Evolutionary conservation across 768 basidiomycete species (phyloP).

Genomic region (Suillus variegatus): DNA sequence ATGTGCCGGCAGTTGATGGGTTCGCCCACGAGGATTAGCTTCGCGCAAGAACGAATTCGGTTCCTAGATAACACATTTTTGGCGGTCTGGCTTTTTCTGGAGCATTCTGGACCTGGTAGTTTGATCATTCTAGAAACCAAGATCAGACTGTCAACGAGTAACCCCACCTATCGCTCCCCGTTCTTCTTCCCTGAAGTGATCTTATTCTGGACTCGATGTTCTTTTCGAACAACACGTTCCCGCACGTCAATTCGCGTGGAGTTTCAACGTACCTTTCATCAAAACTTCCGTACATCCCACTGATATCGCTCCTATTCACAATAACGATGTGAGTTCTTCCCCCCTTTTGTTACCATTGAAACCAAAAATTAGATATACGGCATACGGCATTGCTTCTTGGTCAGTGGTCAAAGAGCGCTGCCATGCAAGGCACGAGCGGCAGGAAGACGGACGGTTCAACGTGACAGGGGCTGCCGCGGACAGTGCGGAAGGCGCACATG

Average conservation of each 20-base stretch:
- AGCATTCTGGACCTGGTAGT: constrained; percentile 27
- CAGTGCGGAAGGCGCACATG: no score
- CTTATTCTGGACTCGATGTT: constrained; percentile 25
- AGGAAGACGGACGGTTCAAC: no score
- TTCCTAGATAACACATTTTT: constrained; percentile 11
- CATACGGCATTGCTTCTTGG: no score
- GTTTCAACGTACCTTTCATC: no score
- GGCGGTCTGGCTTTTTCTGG: constrained; percentile 24
- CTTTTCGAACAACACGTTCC: constrained; percentile 32
- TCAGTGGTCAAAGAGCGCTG: no score
- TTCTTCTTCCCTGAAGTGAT: neutral
- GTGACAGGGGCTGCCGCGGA: no score
- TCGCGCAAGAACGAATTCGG: neutral
- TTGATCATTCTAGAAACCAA: constrained; percentile 26
- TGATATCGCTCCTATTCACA: no score
- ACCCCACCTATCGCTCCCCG: neutral
- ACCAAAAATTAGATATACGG: no score
- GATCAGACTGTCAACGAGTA: constrained; percentile 31
- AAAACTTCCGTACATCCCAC: no score
- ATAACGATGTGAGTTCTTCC: no score
- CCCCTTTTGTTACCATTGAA: no score
- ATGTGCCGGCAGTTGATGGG: neutral
- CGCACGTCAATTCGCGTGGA: constrained; percentile 26
- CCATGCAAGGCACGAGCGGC: no score
- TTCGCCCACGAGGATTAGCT: neutral